Conservation (phyloP, 2,329 filamentous ascomycete species). For the Gaeumannomyces sp. region DNA sequence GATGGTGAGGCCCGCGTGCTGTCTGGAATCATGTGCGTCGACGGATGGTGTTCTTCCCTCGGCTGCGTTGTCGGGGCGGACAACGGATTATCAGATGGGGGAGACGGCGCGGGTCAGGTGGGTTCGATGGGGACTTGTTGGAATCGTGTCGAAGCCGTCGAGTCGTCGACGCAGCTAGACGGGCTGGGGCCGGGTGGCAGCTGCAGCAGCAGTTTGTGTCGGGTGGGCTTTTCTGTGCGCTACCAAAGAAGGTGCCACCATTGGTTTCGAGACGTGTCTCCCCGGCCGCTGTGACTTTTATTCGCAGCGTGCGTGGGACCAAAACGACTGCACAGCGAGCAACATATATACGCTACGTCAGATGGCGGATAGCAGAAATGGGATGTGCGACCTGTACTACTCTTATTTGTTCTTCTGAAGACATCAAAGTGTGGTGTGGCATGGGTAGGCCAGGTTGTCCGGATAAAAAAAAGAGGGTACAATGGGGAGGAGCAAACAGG, state of each 20-base stretch:
- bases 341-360: not conserved
- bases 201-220: not conserved
- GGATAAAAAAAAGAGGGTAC: not conserved
- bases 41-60: not conserved
- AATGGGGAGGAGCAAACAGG: not conserved
- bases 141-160: constrained; percentile 2
- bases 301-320: not conserved
- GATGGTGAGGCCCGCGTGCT: not conserved
- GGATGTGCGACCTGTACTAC: not conserved
- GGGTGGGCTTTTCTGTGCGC: not conserved
- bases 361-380: not conserved
- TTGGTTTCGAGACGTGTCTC: not conserved
- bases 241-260: not conserved
- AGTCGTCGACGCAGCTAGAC: constrained; percentile 1
- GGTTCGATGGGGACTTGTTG: constrained; percentile 10
- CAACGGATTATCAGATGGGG: not conserved
- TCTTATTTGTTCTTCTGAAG: not conserved
- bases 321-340: not conserved
- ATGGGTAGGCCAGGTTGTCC: not conserved
- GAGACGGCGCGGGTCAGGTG: constrained; percentile 1
- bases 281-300: not conserved
- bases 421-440: not conserved
- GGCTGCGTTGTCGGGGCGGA: not conserved
- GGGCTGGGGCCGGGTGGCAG: not conserved
- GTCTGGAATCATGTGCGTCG: not conserved